phyloP scores from a whole-genome alignment of 768 basidiomycete genomes.

The Coprinellus aureogranulatus region DNA sequence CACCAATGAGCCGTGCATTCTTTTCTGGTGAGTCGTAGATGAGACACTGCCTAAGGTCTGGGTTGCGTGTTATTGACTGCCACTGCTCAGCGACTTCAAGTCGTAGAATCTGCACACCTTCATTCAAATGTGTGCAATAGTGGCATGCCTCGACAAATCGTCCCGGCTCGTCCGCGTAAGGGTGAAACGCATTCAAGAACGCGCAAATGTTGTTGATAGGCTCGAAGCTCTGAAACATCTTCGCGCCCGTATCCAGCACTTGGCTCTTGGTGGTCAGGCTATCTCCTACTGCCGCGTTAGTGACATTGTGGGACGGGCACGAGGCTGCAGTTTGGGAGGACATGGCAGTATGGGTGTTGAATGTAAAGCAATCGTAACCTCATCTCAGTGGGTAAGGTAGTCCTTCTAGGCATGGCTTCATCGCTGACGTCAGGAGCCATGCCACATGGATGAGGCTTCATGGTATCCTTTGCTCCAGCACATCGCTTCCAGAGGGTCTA shows the following conservation, averaged over 20 bases:
- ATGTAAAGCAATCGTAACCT: too few species aligned
- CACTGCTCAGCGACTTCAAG: too few species aligned
- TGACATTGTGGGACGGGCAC: neutral
- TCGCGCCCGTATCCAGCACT: conserved; percentile 10
- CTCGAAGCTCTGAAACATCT: conserved; percentile 12
- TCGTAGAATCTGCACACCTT: conserved; percentile 8
- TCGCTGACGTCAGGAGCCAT: too few species aligned
- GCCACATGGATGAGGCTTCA: too few species aligned
- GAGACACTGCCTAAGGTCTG: conserved; percentile 19
- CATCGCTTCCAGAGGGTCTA: too few species aligned
- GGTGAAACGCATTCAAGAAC: conserved; percentile 16
- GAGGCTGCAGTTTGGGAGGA: too few species aligned
- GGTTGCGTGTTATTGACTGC: neutral
- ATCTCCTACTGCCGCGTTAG: neutral
- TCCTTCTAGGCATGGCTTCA: too few species aligned
- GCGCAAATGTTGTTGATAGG: conserved; percentile 16
- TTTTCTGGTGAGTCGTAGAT: conserved; percentile 18
- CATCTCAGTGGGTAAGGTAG: too few species aligned
- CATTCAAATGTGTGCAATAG: conserved; percentile 15
- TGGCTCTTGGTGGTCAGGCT: conserved; percentile 4
- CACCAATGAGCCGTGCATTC: conserved; percentile 17
- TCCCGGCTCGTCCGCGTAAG: conserved; percentile 16
- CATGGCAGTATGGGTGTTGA: too few species aligned
- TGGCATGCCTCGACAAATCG: conserved; percentile 14
- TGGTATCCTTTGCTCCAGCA: too few species aligned